A percentile compares a stretch with the other conserved stretches of the same genome.
These are phyloP conservation scores for Capronia epimyces DNA, from an alignment of 2,329 filamentous ascomycete genomes.

Conservation along the genomic window DNA sequence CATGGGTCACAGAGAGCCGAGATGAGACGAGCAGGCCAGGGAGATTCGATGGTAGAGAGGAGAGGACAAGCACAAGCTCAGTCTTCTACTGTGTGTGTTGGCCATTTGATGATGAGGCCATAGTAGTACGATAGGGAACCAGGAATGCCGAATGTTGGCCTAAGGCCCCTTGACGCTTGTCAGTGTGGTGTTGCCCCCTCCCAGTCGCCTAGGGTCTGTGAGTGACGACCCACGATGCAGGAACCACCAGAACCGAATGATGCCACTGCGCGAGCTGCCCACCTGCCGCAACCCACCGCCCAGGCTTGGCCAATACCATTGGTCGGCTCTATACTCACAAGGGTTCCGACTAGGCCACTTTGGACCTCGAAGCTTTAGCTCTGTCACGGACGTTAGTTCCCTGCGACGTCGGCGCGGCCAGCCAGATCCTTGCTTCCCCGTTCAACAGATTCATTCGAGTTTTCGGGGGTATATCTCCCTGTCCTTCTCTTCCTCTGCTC, in stretches of 20 bases:
- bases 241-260: conserved; percentile 9
- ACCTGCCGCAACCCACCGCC: conserved; percentile 3
- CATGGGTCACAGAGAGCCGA: not conserved
- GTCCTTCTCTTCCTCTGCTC: not conserved
- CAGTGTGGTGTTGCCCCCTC: too few species aligned
- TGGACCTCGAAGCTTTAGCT: not conserved
- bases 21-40: not conserved
- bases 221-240: conserved; percentile 3
- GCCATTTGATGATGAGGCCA: too few species aligned
- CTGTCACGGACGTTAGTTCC: not conserved
- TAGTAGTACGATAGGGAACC: too few species aligned
- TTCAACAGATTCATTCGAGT: not conserved
- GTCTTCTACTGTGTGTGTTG: not conserved
- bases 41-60: not conserved
- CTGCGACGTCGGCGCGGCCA: not conserved
- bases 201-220: too few species aligned
- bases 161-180: too few species aligned
- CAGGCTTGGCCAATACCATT: not conserved
- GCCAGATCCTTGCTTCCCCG: not conserved
- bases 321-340: not conserved
- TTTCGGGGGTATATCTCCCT: not conserved
- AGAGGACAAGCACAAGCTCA: not conserved
- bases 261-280: conserved; percentile 4
- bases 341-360: not conserved
- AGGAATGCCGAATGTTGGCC: too few species aligned